A percentile compares a stretch with the other conserved stretches of the same genome.
These are phyloP conservation scores for Suhomyces bribrorum DNA, from an alignment of 1,139 yeast genomes.

Conservation along the genomic window DNA sequence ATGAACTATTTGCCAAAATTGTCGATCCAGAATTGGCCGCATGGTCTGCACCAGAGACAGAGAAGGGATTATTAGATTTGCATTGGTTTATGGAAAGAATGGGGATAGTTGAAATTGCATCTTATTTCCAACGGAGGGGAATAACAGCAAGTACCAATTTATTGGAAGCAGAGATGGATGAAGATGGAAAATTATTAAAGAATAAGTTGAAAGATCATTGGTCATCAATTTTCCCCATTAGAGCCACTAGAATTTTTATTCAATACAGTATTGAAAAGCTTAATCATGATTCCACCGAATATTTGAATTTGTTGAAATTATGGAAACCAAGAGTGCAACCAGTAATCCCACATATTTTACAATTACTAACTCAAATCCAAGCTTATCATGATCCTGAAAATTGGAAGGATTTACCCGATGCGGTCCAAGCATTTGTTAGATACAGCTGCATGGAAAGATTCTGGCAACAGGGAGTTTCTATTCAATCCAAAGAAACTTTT, in stretches of 20 bases:
- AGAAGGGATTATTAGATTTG: slow-evolving; percentile 81
- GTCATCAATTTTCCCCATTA: slow-evolving; percentile 91
- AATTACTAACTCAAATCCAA: slow-evolving; percentile 84
- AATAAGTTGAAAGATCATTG: slow-evolving; percentile 83
- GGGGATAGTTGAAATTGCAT: slow-evolving; percentile 91
- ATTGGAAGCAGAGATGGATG: slow-evolving; percentile 82
- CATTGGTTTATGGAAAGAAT: slow-evolving; percentile 98
- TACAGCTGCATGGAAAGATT: slow-evolving; percentile 90
- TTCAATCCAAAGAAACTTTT: slow-evolving; percentile 91
- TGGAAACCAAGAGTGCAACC: slow-evolving; percentile 97
- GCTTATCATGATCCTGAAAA: slow-evolving; percentile 92
- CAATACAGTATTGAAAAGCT: slow-evolving; percentile 94
- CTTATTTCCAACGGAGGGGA: slow-evolving; percentile 80
- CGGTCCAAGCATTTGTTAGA: slow-evolving; percentile 86
- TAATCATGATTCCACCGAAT: slow-evolving; percentile 75
- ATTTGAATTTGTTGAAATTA: slow-evolving; percentile 64
- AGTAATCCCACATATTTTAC: slow-evolving; percentile 85
- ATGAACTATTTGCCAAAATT: slow-evolving; percentile 75
- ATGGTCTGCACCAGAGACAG: slow-evolving; percentile 92
- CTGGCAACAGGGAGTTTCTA: slow-evolving; percentile 98
- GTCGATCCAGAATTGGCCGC: slow-evolving; percentile 92
- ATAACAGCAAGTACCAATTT: slow-evolving; percentile 77
- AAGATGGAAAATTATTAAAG: slow-evolving; percentile 77
- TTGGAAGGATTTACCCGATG: slow-evolving; percentile 84
- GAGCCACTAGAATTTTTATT: slow-evolving; percentile 92